These are phyloP conservation scores for Wickerhamiella sergipiensis DNA, from an alignment of 805 yeast species.

Conservation along the genomic window DNA sequence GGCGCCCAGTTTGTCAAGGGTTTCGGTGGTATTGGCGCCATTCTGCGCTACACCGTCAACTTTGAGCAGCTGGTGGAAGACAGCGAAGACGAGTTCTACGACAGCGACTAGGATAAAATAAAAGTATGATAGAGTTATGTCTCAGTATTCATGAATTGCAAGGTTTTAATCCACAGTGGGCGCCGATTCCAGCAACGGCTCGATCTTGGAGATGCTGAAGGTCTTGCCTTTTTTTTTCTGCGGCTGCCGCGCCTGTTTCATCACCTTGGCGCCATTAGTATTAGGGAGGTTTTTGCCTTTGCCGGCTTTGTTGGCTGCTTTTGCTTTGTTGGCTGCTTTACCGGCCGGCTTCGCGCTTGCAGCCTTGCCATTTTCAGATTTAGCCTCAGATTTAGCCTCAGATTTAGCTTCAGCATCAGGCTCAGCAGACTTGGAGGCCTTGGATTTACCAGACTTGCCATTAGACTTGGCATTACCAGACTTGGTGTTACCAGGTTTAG, in stretches of 20 bases:
- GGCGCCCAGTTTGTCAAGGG: slow-evolving; percentile 98
- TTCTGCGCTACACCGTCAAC: slow-evolving; percentile 90
- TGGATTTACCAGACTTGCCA: slow-evolving; percentile 2
- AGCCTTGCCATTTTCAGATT: not conserved
- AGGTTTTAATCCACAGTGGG: not conserved
- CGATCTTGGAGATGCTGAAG: not conserved
- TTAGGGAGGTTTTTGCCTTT: slow-evolving; percentile 2
- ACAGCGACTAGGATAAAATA: slow-evolving; percentile 28
- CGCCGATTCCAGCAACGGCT: not conserved
- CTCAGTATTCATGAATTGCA: too few relatives aligned
- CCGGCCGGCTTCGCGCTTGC: not conserved
- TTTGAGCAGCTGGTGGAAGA: slow-evolving; percentile 90
- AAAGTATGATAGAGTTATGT: not conserved
- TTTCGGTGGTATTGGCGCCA: slow-evolving; percentile 97
- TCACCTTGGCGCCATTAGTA: not conserved
- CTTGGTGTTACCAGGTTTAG: too few relatives aligned
- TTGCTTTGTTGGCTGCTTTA: not conserved
- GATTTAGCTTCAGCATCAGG: not conserved
- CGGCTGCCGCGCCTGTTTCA: not conserved
- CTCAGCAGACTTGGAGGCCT: not conserved
- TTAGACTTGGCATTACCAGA: too few relatives aligned
- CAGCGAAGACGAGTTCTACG: slow-evolving; percentile 77
- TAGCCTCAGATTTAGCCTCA: not conserved
- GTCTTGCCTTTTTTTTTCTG: not conserved
- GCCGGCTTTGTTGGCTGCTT: not conserved